These are phyloP conservation scores for Chrysochromulina parva DNA, from an alignment of 78 protist species.

Conservation along the genomic window DNA sequence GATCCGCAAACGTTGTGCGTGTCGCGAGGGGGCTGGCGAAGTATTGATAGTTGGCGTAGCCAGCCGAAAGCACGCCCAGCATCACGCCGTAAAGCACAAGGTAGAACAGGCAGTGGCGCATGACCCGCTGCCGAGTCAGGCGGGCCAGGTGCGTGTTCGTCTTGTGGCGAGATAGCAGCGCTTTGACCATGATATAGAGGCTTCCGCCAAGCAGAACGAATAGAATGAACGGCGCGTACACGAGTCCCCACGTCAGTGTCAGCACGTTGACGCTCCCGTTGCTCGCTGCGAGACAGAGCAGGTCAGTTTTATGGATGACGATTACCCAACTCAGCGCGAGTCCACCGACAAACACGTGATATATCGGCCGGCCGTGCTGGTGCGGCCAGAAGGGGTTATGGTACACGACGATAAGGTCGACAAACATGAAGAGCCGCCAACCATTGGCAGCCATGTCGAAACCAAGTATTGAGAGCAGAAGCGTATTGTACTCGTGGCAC, in stretches of 20 bases:
- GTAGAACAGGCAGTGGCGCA: not conserved
- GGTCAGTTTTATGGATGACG: not conserved
- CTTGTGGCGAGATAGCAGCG: not conserved
- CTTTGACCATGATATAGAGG: not conserved
- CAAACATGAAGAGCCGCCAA: not conserved
- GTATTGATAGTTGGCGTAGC: not conserved
- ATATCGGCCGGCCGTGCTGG: not conserved
- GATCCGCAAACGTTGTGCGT: not conserved
- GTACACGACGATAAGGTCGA: slow-evolving; percentile 17
- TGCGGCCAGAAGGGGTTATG: not conserved
- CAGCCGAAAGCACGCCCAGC: not conserved
- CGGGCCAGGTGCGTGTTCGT: not conserved
- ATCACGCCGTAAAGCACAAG: not conserved
- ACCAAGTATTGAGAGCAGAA: not conserved
- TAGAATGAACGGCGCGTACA: not conserved
- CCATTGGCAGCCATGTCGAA: not conserved
- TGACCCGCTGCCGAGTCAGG: not conserved
- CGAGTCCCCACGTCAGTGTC: not conserved
- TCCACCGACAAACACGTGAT: not conserved
- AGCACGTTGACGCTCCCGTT: not conserved
- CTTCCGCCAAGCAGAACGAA: not conserved
- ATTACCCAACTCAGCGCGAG: not conserved
- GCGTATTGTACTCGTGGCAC: not conserved
- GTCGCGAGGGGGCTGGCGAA: no score
- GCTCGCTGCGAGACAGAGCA: not conserved